Evolutionary conservation across 345 rosid genomes (phyloP), one percentile per base, ranked within the genome.

Genomic region (Draba incana): DNA sequence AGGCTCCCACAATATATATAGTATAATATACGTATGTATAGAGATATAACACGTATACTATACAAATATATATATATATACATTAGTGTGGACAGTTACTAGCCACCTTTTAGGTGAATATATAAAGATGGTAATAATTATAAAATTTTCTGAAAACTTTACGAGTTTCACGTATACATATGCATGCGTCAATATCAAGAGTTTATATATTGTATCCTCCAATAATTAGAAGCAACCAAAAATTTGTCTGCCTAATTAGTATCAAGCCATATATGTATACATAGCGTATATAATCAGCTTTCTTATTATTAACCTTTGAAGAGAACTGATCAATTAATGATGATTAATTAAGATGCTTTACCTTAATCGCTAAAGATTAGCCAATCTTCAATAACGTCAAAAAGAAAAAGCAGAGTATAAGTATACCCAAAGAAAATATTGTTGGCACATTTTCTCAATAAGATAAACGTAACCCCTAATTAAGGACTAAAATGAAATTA

Each of bases 281-380:
- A 30, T 0, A 42, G 43, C 1, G 20, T 13, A 28, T 0, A 30
- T 55, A 37, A 37, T 68, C 49, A 67, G 13, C 47, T 56, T 56
- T 38, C 41, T 12, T 30, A 30, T 70, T 20, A 42, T 51, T 30
- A 23, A 31, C 6, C 37, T 45, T 37, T 62, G 49, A 62, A 48
- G 3, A 39, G 0, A 24, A 27, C 3, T 12, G 15, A 39, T 71
- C 23, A 63, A 39, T 71, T 14, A 63, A 71, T 53, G 75, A 46
- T 63, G 69, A 46, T 45, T 56, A 49, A 72, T 64, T 64, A 64
- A 6, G 76, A 64, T 72, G 59, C n/a, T 57, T 64, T 41, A 72
- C 70, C 76, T 47, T 20, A 72, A 64, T 5, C 23, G 33, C 46
- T 42, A 47, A 56, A 64, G 44, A 48, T 64, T 48, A 64, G 43